These are phyloP conservation scores for Ceraceosorus guamensis DNA, from an alignment of 1,284 basidiomycete genomes.

Conservation along the genomic window DNA sequence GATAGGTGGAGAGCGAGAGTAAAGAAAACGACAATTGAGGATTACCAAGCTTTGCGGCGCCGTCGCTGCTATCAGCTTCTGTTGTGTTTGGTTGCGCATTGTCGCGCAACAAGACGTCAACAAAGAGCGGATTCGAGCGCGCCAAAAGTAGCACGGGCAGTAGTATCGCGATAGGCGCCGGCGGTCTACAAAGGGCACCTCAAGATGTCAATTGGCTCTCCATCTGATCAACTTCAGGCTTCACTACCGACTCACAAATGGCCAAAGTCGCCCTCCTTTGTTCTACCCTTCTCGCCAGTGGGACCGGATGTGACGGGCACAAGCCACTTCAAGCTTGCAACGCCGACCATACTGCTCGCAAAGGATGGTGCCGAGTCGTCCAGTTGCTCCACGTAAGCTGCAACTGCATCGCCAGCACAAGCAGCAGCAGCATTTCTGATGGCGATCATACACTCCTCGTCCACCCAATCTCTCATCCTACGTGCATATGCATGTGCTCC, in stretches of 20 bases:
- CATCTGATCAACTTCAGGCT: background rate
- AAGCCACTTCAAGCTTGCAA: conserved; percentile 25
- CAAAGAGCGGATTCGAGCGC: conserved; percentile 28
- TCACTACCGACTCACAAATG: background rate
- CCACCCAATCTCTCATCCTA: conserved; percentile 27
- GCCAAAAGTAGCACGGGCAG: conserved; percentile 27
- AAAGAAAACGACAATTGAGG: conserved; percentile 14
- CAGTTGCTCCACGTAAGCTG: conserved; percentile 15
- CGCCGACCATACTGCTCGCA: conserved; percentile 15
- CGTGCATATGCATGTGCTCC: conserved; percentile 18
- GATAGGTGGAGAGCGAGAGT: conserved; percentile 29
- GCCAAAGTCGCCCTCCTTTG: background rate
- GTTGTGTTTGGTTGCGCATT: conserved; percentile 2
- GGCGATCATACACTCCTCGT: conserved; percentile 25
- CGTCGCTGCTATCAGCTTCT: conserved; percentile 2
- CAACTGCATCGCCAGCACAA: conserved; percentile 15
- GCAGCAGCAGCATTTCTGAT: conserved; percentile 16
- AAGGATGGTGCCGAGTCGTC: conserved; percentile 23
- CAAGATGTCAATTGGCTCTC: background rate
- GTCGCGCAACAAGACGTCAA: conserved; percentile 13
- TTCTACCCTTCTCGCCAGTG: background rate
- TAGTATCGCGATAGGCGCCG: conserved; percentile 17
- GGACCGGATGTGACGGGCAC: background rate
- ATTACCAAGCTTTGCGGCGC: too few relatives aligned
- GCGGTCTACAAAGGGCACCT: conserved; percentile 7